These are phyloP conservation scores for Sarocladium kiliense DNA, from an alignment of 2,329 filamentous ascomycete species.

Conservation along the genomic window DNA sequence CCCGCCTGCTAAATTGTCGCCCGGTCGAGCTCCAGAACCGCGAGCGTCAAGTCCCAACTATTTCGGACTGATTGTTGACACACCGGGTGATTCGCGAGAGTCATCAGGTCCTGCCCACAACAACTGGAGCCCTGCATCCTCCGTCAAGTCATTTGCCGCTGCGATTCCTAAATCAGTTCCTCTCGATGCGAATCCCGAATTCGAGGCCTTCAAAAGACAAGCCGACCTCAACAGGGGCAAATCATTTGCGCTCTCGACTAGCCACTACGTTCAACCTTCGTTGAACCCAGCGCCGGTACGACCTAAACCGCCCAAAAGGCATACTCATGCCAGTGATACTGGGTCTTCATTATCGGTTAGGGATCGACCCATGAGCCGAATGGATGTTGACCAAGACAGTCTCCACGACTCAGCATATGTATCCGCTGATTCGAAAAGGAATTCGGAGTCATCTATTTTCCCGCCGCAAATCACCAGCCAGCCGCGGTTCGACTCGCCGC, in stretches of 20 bases:
- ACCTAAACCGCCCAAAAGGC: conserved; percentile 40
- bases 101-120: conserved; percentile 55
- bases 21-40: conserved; percentile 28
- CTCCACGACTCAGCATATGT: conserved; percentile 49
- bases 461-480: conserved; percentile 33
- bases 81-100: conserved; percentile 54
- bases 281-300: conserved; percentile 27
- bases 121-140: conserved; percentile 72
- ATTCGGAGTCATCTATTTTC: conserved; percentile 42
- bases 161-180: conserved; percentile 65
- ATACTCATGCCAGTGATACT: conserved; percentile 42
- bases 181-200: conserved; percentile 73
- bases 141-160: conserved; percentile 64
- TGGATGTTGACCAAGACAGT: conserved; percentile 42
- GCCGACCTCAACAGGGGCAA: conserved; percentile 57
- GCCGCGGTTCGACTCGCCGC: conserved; percentile 37
- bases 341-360: conserved; percentile 28
- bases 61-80: conserved; percentile 70
- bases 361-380: conserved; percentile 21
- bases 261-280: conserved; percentile 35
- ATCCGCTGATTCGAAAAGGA: conserved; percentile 49
- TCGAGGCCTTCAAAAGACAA: conserved; percentile 71
- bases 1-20: conserved; percentile 43
- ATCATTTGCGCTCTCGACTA: conserved; percentile 40
- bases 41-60: conserved; percentile 73